These are phyloP conservation scores for Starmerella riodocensis DNA, from an alignment of 805 yeast species.

Conservation along the genomic window DNA sequence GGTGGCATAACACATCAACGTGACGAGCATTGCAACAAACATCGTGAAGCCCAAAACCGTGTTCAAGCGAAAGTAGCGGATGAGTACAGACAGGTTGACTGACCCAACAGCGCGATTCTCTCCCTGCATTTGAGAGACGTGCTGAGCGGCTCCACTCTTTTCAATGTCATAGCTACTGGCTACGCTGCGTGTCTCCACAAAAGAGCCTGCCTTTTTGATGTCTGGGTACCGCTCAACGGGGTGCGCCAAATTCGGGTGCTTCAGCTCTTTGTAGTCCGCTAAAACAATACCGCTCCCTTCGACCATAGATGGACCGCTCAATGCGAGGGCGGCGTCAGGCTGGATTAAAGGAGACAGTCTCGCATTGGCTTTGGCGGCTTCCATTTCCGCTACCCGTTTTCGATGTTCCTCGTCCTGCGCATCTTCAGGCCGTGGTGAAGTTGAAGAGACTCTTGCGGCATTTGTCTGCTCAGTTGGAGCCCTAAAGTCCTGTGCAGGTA, in stretches of 20 bases:
- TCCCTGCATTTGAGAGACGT: conserved; percentile 4
- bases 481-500: not conserved
- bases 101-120: conserved; percentile 12
- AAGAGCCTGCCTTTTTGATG: not conserved
- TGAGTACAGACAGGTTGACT: conserved; percentile 5
- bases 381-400: not conserved
- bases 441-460: not conserved
- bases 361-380: not conserved
- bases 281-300: not conserved
- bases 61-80: conserved; percentile 12
- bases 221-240: not conserved
- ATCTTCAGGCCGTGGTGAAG: not conserved
- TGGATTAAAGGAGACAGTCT: not conserved
- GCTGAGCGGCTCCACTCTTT: not conserved
- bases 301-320: not conserved
- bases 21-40: not conserved
- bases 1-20: conserved; percentile 31
- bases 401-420: not conserved
- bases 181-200: not conserved
- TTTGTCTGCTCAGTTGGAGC: not conserved
- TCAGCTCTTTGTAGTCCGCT: not conserved
- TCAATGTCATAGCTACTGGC: not conserved
- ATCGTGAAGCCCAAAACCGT: conserved; percentile 2
- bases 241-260: not conserved
- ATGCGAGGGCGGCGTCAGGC: not conserved